phyloP scores from a whole-genome alignment of 2,329 filamentous ascomycete genomes.

The Bipolaris oryzae region DNA sequence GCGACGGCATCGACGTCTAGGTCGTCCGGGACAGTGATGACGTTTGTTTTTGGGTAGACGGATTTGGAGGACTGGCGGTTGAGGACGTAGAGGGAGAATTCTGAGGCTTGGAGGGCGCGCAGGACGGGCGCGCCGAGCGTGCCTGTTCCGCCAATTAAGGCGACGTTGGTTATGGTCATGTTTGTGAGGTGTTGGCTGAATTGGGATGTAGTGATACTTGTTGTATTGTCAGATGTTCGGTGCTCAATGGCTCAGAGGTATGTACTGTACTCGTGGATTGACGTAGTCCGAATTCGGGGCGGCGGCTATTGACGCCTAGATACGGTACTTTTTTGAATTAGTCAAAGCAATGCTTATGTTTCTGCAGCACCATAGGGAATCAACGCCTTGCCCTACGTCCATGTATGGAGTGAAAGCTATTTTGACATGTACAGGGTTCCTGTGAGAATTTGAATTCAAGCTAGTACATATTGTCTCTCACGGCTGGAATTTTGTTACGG shows the following conservation, averaged over 20 bases:
- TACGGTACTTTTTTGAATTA: background rate
- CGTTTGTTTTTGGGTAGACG: slow-evolving; percentile 51
- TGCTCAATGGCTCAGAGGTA: background rate
- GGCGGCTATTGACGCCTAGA: slow-evolving; percentile 3
- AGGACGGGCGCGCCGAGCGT: slow-evolving; percentile 45
- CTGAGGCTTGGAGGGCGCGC: slow-evolving; percentile 36
- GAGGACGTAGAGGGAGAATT: slow-evolving; percentile 43
- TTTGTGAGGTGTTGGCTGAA: background rate
- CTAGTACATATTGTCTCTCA: too few species aligned
- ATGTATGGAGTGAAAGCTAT: too few species aligned
- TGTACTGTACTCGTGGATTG: too few species aligned
- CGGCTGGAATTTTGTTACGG: too few species aligned
- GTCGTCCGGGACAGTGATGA: slow-evolving; percentile 50
- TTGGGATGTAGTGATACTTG: background rate
- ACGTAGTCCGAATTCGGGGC: background rate
- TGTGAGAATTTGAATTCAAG: too few species aligned
- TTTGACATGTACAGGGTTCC: too few species aligned
- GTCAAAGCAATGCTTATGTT: too few species aligned
- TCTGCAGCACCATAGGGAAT: too few species aligned
- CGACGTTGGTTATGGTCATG: slow-evolving; percentile 47
- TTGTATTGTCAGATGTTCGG: background rate
- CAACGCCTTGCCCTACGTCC: too few species aligned
- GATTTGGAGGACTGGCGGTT: slow-evolving; percentile 46
- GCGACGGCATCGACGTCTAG: slow-evolving; percentile 39
- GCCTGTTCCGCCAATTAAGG: slow-evolving; percentile 50